A percentile compares a stretch with the other conserved stretches of the same genome.
Conservation (phyloP, 306 rosid genomes). For the Prunus davidiana region DNA sequence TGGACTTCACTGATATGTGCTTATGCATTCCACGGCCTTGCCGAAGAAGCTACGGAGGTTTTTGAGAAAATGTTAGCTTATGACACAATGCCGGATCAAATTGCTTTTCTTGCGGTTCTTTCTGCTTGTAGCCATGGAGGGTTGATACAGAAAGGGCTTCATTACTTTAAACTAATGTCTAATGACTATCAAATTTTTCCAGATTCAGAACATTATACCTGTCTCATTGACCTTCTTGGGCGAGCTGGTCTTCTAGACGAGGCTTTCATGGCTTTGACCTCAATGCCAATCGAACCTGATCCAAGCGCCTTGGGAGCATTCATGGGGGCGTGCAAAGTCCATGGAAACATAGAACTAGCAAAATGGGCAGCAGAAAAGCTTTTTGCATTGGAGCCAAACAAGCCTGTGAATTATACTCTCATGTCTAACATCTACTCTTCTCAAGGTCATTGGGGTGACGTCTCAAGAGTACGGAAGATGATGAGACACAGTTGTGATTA, state of each 20-base stretch:
- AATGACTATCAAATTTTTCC: conserved; percentile 44
- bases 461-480: conserved; percentile 46
- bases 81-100: conserved; percentile 52
- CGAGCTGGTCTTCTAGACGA: conserved; percentile 64
- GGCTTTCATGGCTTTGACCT: conserved; percentile 54
- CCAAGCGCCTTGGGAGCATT: conserved; percentile 59
- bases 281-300: conserved; percentile 48
- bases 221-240: conserved; percentile 68
- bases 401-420: conserved; percentile 49
- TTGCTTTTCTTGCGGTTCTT: conserved; percentile 67
- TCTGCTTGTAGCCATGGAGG: conserved; percentile 77
- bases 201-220: conserved; percentile 54
- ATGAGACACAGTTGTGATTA: conserved; percentile 36
- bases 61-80: conserved; percentile 63
- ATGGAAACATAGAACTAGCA: conserved; percentile 49
- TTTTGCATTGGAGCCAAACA: conserved; percentile 47
- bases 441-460: conserved; percentile 60
- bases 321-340: conserved; percentile 65
- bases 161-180: conserved; percentile 60
- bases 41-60: conserved; percentile 44
- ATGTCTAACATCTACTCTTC: conserved; percentile 67
- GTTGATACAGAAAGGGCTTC: conserved; percentile 45
- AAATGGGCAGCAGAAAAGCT: conserved; percentile 64
- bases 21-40: conserved; percentile 71
- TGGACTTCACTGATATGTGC: conserved; percentile 74